phyloP scores from a whole-genome alignment of 2,329 filamentous ascomycete genomes.

The Didymella pinodella region DNA sequence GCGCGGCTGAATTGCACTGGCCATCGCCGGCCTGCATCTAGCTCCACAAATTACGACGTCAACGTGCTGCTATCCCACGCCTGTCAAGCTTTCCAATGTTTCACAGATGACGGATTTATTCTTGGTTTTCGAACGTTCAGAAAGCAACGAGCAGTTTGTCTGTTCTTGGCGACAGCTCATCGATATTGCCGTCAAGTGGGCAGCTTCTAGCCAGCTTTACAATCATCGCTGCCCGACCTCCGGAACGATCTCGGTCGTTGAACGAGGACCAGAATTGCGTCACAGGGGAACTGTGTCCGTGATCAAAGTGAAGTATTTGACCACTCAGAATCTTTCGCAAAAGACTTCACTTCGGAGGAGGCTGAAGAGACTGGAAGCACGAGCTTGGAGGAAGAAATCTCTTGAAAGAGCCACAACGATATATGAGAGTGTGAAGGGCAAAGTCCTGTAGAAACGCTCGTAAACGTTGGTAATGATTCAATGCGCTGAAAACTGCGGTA shows the following conservation, averaged over 20 bases:
- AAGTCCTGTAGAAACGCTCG: not conserved
- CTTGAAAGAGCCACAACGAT: not conserved
- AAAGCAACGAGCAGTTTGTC: not conserved
- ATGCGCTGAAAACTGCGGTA: not conserved
- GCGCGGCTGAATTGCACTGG: slow-evolving; percentile 12
- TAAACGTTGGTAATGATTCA: not conserved
- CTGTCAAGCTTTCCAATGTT: slow-evolving; percentile 15
- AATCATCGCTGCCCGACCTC: slow-evolving; percentile 12
- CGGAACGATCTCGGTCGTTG: not conserved
- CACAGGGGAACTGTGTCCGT: no score
- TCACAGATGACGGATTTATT: slow-evolving; percentile 5
- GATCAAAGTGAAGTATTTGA: not conserved
- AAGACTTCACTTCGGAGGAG: not conserved
- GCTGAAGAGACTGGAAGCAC: not conserved
- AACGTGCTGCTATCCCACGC: slow-evolving; percentile 19
- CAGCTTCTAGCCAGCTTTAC: no score
- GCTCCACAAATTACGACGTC: slow-evolving; percentile 22
- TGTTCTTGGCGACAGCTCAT: not conserved
- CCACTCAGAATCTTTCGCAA: not conserved
- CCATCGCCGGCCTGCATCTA: slow-evolving; percentile 14
- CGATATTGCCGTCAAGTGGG: not conserved
- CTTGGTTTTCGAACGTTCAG: not conserved
- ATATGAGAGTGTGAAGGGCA: not conserved
- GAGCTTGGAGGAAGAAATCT: not conserved
- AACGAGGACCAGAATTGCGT: not conserved